phyloP scores from a whole-genome alignment of 1,284 basidiomycete genomes.

The Cutaneotrichosporon cavernicola region DNA sequence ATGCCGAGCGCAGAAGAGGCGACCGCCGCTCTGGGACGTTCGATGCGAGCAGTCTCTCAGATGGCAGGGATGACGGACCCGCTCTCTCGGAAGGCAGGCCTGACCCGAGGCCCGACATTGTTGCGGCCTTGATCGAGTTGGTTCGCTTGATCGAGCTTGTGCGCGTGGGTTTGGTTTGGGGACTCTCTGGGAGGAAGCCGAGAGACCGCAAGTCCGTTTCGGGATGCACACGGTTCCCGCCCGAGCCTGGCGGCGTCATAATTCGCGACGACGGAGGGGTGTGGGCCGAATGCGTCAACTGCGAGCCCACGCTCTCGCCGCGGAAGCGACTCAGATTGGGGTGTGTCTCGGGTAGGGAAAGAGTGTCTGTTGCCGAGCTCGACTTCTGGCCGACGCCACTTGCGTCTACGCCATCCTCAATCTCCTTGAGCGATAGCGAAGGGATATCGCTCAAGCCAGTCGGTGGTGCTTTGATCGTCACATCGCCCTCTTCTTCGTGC shows the following conservation, averaged over 20 bases:
- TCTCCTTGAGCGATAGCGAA: not conserved
- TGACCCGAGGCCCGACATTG: conserved; percentile 7
- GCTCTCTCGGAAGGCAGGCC: conserved; percentile 2
- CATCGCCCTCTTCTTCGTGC: conserved; percentile 2
- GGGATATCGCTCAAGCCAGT: not conserved
- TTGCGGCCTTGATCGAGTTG: not conserved
- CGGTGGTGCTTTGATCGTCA: not conserved
- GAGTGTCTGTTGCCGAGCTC: not conserved
- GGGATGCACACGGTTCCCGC: conserved; percentile 13
- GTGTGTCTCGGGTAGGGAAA: not conserved
- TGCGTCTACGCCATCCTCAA: not conserved
- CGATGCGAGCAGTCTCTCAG: not conserved
- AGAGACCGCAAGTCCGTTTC: conserved; percentile 23
- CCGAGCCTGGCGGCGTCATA: conserved; percentile 14
- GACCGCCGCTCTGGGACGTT: not conserved
- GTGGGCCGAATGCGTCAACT: conserved; percentile 24
- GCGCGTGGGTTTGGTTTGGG: conserved; percentile 15
- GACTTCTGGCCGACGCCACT: not conserved
- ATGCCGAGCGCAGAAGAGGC: not conserved
- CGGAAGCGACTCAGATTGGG: conserved; percentile 20
- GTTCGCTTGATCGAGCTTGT: not conserved
- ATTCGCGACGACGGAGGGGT: conserved; percentile 17
- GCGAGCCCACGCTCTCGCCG: conserved; percentile 36
- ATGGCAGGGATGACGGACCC: not conserved
- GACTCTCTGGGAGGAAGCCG: conserved; percentile 22